Evolutionary conservation across 2,329 filamentous ascomycete genomes (phyloP), one percentile per base, ranked within the genome.

Genomic region (Ceratocystis albifundus): DNA sequence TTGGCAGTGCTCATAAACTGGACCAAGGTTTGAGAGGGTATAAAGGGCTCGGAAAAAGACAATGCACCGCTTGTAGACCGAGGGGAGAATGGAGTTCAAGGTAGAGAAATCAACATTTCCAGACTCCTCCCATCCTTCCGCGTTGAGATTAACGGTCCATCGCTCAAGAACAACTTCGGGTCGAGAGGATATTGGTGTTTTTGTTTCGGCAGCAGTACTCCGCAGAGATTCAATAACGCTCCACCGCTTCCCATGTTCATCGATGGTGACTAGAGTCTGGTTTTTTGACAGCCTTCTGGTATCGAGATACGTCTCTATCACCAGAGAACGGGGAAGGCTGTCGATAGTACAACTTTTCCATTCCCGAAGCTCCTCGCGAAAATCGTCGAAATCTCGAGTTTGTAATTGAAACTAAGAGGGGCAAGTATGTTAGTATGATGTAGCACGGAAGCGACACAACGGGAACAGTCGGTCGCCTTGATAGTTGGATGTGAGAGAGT

Each of bases 41-140:
- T 89, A 96, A 59, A 99, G 81, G 1, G 91, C 91, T 68, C 94
- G 84, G 76, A 97, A 96, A 71, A 96, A 85, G 70, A 97, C 88
- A 70, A 99, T 96, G 71, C 89, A 90, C 77, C 96, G 94, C 78
- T 99, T 99, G 81, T 99, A 99, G 67, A 96, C 86, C 64, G 90
- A 93, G 15, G 94, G 91, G 64, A 97, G 78, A 17, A 70, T 80
- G 74, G 74, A 67, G 77, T 77, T 70, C 84, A 83, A 69, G 63
- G 70, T 70, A 17, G 71, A 72, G 45, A 72, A 70, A 73, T 89
- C 89, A 66, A 97, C 80, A 73, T 94, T 88, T 17, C 44, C 41
- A n/a, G 53, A n/a, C 15, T 61, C 53, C 15, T 65, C 61, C 64
- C 64, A 65, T 15, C 22, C 36, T 12, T 22, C 17, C 8, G 66